Percentiles rank a stretch among this genome's conserved stretches.
Conservation (phyloP, 2,329 filamentous ascomycete species). For the Hypoxylon sp. region DNA sequence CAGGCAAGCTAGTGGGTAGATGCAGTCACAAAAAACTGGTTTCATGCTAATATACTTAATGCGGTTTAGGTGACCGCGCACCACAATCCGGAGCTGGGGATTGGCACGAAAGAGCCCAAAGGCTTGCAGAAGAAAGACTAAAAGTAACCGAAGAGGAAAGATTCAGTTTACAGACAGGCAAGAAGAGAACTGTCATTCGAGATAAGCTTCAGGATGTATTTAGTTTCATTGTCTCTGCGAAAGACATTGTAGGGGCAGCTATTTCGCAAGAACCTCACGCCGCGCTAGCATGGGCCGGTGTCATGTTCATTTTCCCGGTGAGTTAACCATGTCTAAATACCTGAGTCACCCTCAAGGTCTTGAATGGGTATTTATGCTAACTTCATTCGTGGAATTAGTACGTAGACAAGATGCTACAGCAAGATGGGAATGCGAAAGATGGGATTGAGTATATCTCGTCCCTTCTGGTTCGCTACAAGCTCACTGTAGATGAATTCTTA, state of each 20-base stretch:
- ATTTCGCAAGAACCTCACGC: slow-evolving; percentile 16
- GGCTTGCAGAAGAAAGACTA: slow-evolving; percentile 1
- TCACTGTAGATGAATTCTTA: slow-evolving; percentile 3
- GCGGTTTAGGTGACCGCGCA: not conserved
- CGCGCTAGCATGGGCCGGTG: slow-evolving; percentile 11
- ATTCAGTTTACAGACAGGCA: slow-evolving; percentile 1
- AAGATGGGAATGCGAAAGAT: slow-evolving; percentile 7
- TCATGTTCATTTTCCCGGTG: slow-evolving; percentile 13
- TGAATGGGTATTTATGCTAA: not conserved
- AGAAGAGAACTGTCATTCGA: not conserved
- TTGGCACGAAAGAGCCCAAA: slow-evolving; percentile 10
- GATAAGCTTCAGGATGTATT: slow-evolving; percentile 4
- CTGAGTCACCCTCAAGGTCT: no score
- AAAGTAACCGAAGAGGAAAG: not conserved
- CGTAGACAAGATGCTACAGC: slow-evolving; percentile 1
- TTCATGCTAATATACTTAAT: not conserved
- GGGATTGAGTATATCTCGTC: slow-evolving; percentile 8
- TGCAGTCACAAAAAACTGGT: not conserved
- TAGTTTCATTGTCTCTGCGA: not conserved
- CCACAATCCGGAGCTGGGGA: not conserved
- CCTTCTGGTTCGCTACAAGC: slow-evolving; percentile 7
- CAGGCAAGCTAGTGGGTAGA: slow-evolving; percentile 1
- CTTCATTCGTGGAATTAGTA: not conserved
- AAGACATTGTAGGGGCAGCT: slow-evolving; percentile 6
- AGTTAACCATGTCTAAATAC: not conserved